Evolutionary conservation across 345 rosid species (phyloP).

Genomic region (Eucalyptus tenuipes): DNA sequence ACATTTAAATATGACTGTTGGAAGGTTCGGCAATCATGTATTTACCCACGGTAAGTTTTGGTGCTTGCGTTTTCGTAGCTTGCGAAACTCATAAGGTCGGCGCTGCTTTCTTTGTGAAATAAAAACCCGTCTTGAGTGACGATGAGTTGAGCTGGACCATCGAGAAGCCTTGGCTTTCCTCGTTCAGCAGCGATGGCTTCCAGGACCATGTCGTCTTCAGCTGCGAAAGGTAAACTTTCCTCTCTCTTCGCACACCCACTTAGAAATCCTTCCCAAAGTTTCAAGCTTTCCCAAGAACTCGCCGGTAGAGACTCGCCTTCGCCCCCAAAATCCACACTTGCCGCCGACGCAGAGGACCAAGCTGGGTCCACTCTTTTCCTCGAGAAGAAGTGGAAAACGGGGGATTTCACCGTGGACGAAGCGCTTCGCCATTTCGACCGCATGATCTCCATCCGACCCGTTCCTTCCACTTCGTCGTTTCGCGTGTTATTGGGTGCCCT

Average conservation of each 20-base stretch:
- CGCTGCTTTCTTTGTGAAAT: neutral
- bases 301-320: neutral
- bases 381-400: neutral
- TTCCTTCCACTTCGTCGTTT: neutral
- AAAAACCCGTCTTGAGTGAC: neutral
- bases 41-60: too few species aligned
- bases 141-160: neutral
- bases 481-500: neutral
- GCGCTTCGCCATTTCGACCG: conserved; percentile 8
- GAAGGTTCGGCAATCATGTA: accelerated
- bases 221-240: conserved; percentile 3
- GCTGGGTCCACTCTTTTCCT: neutral
- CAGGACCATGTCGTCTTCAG: neutral
- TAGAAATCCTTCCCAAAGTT: neutral
- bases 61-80: too few species aligned
- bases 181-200: neutral
- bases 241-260: neutral
- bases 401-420: conserved; percentile 1
- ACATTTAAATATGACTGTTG: accelerated
- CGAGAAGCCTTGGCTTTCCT: neutral
- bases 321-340: neutral
- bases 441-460: conserved; percentile 1
- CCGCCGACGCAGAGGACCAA: neutral
- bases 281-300: neutral
- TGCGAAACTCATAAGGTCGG: neutral